Evolutionary conservation across 176 grass and related monocot species (phyloP).

Genomic region (Oryza meyeriana): DNA sequence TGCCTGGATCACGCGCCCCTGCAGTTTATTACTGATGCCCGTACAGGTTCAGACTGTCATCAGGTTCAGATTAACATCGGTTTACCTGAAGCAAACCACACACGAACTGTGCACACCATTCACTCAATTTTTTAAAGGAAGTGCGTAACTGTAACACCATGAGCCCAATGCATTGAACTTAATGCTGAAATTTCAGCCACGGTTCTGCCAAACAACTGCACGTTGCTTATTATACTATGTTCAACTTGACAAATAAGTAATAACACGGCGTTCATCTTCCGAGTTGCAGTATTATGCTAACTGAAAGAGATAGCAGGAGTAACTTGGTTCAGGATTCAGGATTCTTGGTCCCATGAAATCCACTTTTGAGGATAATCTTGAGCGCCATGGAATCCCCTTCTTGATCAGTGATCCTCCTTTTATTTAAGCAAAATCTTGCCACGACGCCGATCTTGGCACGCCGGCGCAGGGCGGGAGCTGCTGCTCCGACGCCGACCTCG

Average conservation of each 20-base stretch:
- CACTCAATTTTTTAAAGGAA: not conserved
- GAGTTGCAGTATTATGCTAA: not conserved
- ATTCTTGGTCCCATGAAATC: not conserved
- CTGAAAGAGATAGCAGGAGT: not conserved
- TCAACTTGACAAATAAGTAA: too few relatives aligned
- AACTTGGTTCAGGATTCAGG: not conserved
- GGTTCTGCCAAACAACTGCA: too few relatives aligned
- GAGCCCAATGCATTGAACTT: too few relatives aligned
- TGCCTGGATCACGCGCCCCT: too few relatives aligned
- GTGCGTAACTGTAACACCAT: too few relatives aligned
- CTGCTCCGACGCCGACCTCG: slow-evolving; percentile 17
- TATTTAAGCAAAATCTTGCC: not conserved
- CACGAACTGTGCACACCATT: not conserved
- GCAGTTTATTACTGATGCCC: not conserved
- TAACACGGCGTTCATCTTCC: not conserved
- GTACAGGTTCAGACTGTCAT: not conserved
- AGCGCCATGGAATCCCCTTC: not conserved
- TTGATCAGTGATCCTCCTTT: not conserved
- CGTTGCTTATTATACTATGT: too few relatives aligned
- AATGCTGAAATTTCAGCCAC: too few relatives aligned
- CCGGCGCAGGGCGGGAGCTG: not conserved
- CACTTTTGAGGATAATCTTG: too few relatives aligned
- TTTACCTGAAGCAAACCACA: not conserved
- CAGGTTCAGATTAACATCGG: not conserved
- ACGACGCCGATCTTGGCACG: not conserved